Percentiles rank a stretch among this genome's conserved stretches.
Evolutionary conservation across 495 filamentous ascomycete genomes (phyloP).

Genomic region (Hypoxylon trugodes): DNA sequence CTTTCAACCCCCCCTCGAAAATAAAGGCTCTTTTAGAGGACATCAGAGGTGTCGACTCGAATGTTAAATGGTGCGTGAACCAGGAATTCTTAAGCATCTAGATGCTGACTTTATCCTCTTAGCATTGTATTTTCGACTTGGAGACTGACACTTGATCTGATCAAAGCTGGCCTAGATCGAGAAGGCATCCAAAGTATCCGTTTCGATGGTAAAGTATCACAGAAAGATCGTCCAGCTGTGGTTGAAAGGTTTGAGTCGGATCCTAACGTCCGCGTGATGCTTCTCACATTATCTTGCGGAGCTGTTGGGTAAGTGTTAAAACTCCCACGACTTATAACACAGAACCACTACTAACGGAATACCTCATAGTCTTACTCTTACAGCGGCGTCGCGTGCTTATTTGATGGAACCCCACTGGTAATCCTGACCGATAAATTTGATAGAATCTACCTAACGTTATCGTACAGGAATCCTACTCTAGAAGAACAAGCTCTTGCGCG

Average conservation of each 20-base stretch:
- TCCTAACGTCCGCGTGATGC: background rate
- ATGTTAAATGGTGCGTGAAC: background rate
- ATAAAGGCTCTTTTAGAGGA: background rate
- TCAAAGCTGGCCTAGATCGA: background rate
- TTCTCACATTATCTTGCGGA: background rate
- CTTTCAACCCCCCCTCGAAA: background rate
- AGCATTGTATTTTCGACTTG: conserved; percentile 1
- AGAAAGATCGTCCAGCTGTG: background rate
- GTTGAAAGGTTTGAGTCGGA: background rate
- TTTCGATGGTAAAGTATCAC: background rate
- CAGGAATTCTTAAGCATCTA: too few species aligned
- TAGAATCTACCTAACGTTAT: background rate
- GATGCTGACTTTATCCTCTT: background rate
- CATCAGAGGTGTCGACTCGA: background rate
- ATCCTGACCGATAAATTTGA: background rate
- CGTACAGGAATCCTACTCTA: conserved; percentile 49
- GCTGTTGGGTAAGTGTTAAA: background rate
- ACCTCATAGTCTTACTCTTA: conserved; percentile 44
- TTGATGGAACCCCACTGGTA: conserved; percentile 55
- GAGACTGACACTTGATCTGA: background rate
- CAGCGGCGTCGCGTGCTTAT: conserved; percentile 50
- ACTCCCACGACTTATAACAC: too few species aligned
- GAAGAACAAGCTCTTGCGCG: conserved; percentile 54
- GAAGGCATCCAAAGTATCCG: background rate
- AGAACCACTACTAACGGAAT: too few species aligned